Evolutionary conservation across 345 rosid species (phyloP), one percentile per base, ranked within the genome.

Genomic region (Populus pruinosa): DNA sequence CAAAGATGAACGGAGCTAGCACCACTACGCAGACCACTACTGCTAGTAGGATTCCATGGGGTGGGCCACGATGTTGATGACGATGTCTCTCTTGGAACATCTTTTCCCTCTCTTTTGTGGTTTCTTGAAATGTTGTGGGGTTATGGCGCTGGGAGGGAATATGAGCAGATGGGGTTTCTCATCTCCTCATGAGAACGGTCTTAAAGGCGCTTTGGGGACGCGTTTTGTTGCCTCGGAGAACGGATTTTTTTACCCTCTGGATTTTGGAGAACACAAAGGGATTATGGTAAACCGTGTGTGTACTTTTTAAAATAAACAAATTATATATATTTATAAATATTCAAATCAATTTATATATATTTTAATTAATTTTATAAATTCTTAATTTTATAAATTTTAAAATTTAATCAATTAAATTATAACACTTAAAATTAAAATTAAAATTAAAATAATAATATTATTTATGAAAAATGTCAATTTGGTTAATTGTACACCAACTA

Each of bases 21-120:
- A 95, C 92, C 59, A 92, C 93, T 5, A 89, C 33, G 77, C 83
- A 89, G 3, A 92, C 91, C 0, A 90, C 93, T 2, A 88, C 87
- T 11, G 94, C 96, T 31, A 91, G 87, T 23, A 93, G 82, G 80
- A 93, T 59, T 21, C 96, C 97, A 68, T 91, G 97, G 4, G 98
- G 99, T 0, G 98, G 71, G 23, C 92, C 89, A 27, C 50, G 74
- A 0, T 33, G 68, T 4, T 33, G 21, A 1, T 47, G 59, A 16
- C 4, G 77, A 11, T 41, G 77, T 9, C 92, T 77, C n/a, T 75
- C 91, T 29, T 65, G 82, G 9, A 71, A 43, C 87, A 84, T 86
- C 69, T 81, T 82, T 80, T 83, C 66, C 63, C 78, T n/a, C 8
- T 41, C 16, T 27, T 8, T 13, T 12, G 16, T 13, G 21, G 20